phyloP scores from a whole-genome alignment of 2,329 filamentous ascomycete species.

The Cordyceps javanica region DNA sequence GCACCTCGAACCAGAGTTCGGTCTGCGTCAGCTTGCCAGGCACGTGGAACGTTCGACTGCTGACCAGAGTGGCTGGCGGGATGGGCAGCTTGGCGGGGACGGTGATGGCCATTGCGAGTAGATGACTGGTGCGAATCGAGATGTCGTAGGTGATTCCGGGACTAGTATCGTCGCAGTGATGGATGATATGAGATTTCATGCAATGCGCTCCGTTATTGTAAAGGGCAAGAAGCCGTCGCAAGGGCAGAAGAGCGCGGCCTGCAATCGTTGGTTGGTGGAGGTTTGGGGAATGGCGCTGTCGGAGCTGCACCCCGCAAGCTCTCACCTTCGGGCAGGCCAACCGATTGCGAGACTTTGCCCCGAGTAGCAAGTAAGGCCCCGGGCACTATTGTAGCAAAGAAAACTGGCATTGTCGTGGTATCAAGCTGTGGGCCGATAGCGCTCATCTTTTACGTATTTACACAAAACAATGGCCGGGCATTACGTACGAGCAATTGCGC shows the following conservation, averaged over 20 bases:
- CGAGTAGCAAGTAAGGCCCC: too few relatives aligned
- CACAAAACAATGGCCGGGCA: not conserved
- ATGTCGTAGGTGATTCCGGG: constrained; percentile 8
- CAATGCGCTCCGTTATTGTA: not conserved
- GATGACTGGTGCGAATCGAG: constrained; percentile 9
- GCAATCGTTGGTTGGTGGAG: constrained; percentile 1
- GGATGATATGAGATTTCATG: not conserved
- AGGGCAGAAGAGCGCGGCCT: not conserved
- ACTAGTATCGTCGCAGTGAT: not conserved
- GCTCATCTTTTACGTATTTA: not conserved
- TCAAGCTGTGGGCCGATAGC: not conserved
- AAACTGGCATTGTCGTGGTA: not conserved
- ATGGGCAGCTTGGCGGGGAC: constrained; percentile 21
- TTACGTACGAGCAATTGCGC: constrained; percentile 7
- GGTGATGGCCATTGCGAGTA: constrained; percentile 10
- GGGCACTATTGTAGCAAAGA: not conserved
- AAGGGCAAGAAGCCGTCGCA: not conserved
- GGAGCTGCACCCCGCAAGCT: not conserved
- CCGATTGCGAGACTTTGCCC: too few relatives aligned
- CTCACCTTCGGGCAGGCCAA: not conserved
- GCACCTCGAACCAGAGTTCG: constrained; percentile 83
- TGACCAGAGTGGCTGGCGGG: constrained; percentile 32
- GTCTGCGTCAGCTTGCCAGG: constrained; percentile 66
- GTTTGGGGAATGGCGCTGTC: not conserved
- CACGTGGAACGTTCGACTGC: constrained; percentile 37